These are phyloP conservation scores for Plasmodium reichenowi DNA, from an alignment of 169 alveolate species.

Conservation along the genomic window DNA sequence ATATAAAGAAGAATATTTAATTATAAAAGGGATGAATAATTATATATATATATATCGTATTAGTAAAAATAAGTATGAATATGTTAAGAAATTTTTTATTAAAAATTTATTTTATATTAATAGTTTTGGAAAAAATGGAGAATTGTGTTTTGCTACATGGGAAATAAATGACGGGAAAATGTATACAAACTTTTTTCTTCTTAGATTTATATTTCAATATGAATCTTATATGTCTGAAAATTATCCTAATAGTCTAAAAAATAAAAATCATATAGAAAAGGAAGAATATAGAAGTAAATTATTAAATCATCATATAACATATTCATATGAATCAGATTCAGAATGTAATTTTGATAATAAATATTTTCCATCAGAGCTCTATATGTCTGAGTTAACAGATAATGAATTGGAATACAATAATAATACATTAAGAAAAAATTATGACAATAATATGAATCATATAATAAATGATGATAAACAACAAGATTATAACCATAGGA, in stretches of 20 bases:
- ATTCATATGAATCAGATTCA: constrained; percentile 33
- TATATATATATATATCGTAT: constrained; percentile 44
- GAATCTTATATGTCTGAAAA: neutral
- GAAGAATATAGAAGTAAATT: neutral
- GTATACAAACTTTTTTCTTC: constrained; percentile 27
- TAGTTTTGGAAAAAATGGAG: constrained; percentile 66
- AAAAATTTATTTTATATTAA: constrained; percentile 62
- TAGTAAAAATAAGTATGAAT: constrained; percentile 16
- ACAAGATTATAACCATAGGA: neutral
- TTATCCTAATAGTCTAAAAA: neutral
- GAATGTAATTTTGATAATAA: constrained; percentile 14
- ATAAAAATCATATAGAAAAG: neutral
- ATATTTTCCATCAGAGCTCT: constrained; percentile 16
- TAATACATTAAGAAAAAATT: neutral
- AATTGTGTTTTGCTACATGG: constrained; percentile 57
- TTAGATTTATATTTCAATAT: constrained; percentile 34
- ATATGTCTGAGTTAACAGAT: neutral
- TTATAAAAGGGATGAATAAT: constrained; percentile 26
- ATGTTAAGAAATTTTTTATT: constrained; percentile 40
- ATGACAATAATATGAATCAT: neutral
- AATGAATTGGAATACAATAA: neutral
- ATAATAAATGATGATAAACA: neutral
- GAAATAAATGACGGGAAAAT: constrained; percentile 14
- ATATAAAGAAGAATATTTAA: constrained; percentile 45
- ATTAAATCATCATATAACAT: constrained; percentile 20